A percentile compares a stretch with the other conserved stretches of the same genome.
Conservation (phyloP, 441 rosid genomes). For the Raphanus hybrid region DNA sequence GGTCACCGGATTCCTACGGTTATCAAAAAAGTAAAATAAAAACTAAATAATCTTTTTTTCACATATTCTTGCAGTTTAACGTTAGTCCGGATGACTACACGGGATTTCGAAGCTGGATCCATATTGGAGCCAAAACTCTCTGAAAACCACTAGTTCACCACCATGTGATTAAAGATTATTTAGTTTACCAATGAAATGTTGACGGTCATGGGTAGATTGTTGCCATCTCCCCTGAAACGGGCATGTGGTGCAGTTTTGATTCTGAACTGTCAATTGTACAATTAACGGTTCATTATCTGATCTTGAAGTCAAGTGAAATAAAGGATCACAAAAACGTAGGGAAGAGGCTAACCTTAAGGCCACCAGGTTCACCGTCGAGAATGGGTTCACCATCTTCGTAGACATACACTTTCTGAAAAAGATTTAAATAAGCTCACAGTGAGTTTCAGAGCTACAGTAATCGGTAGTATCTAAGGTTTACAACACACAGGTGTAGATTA, state of each 20-base stretch:
- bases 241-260: constrained; percentile 85
- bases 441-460: background rate
- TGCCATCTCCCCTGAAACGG: constrained; percentile 84
- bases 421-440: constrained; percentile 1
- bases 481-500: background rate
- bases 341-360: constrained; percentile 71
- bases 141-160: no score
- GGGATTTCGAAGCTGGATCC: no score
- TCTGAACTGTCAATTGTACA: constrained; percentile 65
- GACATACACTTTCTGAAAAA: constrained; percentile 74
- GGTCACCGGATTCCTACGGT: no score
- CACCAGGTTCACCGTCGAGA: constrained; percentile 95
- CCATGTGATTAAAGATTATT: no score
- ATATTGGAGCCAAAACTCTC: no score
- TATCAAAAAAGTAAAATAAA: no score
- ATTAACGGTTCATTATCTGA: background rate
- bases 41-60: no score
- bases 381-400: constrained; percentile 93
- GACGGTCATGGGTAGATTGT: constrained; percentile 85
- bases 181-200: constrained; percentile 78
- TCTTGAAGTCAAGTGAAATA: background rate
- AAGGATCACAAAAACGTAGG: background rate
- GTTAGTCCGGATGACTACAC: no score
- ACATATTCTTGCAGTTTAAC: no score
- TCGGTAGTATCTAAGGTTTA: background rate